Conservation (phyloP, 768 basidiomycete genomes). For the Rhizopogon sp. region DNA sequence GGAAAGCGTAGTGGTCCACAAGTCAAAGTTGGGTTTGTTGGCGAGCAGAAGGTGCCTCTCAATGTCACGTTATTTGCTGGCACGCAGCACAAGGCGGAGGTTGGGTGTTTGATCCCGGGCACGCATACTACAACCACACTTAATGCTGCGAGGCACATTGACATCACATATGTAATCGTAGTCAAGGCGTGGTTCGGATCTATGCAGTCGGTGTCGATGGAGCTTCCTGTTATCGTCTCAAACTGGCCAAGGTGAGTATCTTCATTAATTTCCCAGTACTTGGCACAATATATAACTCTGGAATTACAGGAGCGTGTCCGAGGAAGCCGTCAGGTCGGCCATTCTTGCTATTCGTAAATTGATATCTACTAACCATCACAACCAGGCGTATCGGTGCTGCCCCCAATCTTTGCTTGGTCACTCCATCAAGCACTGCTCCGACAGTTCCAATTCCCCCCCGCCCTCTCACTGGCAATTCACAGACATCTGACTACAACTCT, state of each 20-base stretch:
- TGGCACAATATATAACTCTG: neutral
- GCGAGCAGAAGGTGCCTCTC: conserved; percentile 67
- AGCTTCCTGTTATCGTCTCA: conserved; percentile 75
- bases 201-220: conserved; percentile 58
- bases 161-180: conserved; percentile 73
- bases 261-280: neutral
- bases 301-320: conserved; percentile 55
- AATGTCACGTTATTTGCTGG: conserved; percentile 74
- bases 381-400: conserved; percentile 46
- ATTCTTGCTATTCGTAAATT: neutral
- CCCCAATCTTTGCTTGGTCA: conserved; percentile 31
- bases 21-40: conserved; percentile 47
- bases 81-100: conserved; percentile 65
- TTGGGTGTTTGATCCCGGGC: conserved; percentile 62
- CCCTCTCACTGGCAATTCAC: conserved; percentile 17
- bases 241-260: conserved; percentile 76
- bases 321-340: conserved; percentile 55
- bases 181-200: conserved; percentile 77
- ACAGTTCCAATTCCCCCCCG: conserved; percentile 23
- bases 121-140: conserved; percentile 79
- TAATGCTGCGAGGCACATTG: conserved; percentile 78
- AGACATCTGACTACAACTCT: conserved; percentile 6
- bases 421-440: conserved; percentile 23
- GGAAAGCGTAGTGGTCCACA: conserved; percentile 59
- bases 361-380: neutral